Evolutionary conservation across 2,329 filamentous ascomycete species (phyloP).

Genomic region (Cladophialophora yegresii): DNA sequence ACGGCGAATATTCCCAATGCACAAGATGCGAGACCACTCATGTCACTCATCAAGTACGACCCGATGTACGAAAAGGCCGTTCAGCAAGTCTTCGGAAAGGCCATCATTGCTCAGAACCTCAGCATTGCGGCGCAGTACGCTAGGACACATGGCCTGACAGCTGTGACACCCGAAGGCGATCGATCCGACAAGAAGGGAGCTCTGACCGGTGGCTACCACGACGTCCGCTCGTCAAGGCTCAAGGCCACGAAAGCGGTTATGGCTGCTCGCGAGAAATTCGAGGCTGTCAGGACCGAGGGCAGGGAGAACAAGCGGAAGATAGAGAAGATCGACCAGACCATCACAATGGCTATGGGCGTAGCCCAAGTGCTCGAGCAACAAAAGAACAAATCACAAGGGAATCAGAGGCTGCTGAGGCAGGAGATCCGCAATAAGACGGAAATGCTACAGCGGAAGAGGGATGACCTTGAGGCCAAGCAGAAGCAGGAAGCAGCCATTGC

Average conservation of each 20-base stretch:
- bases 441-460: slow-evolving; percentile 71
- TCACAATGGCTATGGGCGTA: slow-evolving; percentile 82
- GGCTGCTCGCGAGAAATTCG: slow-evolving; percentile 73
- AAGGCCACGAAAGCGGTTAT: slow-evolving; percentile 76
- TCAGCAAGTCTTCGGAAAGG: slow-evolving; percentile 92
- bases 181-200: slow-evolving; percentile 93
- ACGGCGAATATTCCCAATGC: slow-evolving; percentile 77
- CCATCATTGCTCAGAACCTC: slow-evolving; percentile 88
- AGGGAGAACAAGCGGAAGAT: slow-evolving; percentile 68
- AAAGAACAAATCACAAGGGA: slow-evolving; percentile 74
- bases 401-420: slow-evolving; percentile 75
- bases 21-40: slow-evolving; percentile 81
- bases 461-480: slow-evolving; percentile 72
- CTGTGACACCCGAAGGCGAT: slow-evolving; percentile 92
- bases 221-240: slow-evolving; percentile 81
- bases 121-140: slow-evolving; percentile 87
- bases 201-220: slow-evolving; percentile 91
- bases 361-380: slow-evolving; percentile 80
- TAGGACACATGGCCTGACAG: slow-evolving; percentile 84
- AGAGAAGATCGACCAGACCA: slow-evolving; percentile 80
- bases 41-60: slow-evolving; percentile 82
- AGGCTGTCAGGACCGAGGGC: slow-evolving; percentile 65
- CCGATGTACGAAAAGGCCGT: slow-evolving; percentile 78
- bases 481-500: slow-evolving; percentile 67
- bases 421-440: slow-evolving; percentile 75